Evolutionary conservation across 345 rosid genomes (phyloP).

Genomic region (Cardamine chenopodiifolia): DNA sequence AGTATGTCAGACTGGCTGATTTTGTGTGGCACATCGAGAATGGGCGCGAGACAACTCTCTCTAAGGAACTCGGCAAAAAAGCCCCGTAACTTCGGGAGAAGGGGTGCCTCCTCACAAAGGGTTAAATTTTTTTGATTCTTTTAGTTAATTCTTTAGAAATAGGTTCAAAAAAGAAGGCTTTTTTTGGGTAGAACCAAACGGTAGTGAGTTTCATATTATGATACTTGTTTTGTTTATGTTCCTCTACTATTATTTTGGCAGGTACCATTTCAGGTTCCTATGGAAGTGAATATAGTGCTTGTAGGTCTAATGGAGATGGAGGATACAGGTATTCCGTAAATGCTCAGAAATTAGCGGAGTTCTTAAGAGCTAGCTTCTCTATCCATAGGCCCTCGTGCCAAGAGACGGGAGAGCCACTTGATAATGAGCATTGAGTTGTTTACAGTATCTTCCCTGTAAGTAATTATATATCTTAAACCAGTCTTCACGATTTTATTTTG

Average conservation of each 20-base stretch:
- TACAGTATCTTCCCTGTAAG: constrained; percentile 82
- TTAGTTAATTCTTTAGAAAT: no score
- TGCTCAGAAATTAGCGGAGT: constrained; percentile 78
- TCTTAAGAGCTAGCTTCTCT: constrained; percentile 73
- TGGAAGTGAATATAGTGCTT: constrained; percentile 89
- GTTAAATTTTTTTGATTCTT: no score
- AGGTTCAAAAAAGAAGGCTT: no score
- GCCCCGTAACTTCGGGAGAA: no score
- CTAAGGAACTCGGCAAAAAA: no score
- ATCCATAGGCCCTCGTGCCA: constrained; percentile 81
- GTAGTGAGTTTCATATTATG: constrained; percentile 3
- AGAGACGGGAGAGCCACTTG: constrained; percentile 91
- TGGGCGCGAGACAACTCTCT: no score
- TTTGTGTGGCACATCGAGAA: not conserved
- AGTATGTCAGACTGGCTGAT: constrained; percentile 1
- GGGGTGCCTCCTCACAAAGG: no score
- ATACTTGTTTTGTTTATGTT: not conserved
- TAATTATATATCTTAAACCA: not conserved
- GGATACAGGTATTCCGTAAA: constrained; percentile 77
- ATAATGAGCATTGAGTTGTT: constrained; percentile 87
- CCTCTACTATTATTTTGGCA: constrained; percentile 36
- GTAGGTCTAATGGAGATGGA: constrained; percentile 87
- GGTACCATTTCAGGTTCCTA: constrained; percentile 98
- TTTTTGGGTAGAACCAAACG: no score
- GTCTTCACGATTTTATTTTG: not conserved